phyloP scores from a whole-genome alignment of 2,329 filamentous ascomycete genomes.

The Pseudogymnoascus sp. region DNA sequence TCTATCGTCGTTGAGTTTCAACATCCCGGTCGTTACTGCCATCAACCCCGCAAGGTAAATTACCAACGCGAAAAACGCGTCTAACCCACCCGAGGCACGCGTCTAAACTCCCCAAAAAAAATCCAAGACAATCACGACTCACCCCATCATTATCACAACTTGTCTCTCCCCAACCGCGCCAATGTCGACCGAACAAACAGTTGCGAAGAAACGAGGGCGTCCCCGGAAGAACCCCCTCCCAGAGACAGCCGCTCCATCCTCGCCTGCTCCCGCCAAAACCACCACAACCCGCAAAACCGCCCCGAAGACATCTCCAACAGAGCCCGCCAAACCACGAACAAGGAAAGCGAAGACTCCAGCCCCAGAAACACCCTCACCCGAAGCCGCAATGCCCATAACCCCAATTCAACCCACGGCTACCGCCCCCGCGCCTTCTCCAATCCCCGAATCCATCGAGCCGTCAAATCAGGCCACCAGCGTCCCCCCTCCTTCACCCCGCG shows the following conservation, averaged over 20 bases:
- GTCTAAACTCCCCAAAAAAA: not conserved
- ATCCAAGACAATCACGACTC: not conserved
- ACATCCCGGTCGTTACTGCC: not conserved
- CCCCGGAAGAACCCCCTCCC: not conserved
- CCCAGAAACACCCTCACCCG: not conserved
- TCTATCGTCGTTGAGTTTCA: not conserved
- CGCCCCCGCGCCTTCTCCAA: not conserved
- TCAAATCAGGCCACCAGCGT: not conserved
- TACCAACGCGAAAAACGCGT: slow-evolving; percentile 2
- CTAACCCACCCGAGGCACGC: not conserved
- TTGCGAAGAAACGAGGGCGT: not conserved
- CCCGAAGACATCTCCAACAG: not conserved
- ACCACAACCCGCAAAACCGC: not conserved
- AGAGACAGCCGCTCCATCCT: not conserved
- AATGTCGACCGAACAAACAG: slow-evolving; percentile 3
- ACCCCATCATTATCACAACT: not conserved
- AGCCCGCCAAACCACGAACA: not conserved
- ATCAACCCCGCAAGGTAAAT: slow-evolving; percentile 2
- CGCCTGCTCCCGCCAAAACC: not conserved
- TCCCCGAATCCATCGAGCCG: not conserved
- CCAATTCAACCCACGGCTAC: not conserved
- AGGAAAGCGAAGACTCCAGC: not conserved
- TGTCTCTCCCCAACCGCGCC: not conserved
- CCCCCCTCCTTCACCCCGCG: not conserved
- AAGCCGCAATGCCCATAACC: not conserved